These are phyloP conservation scores for Zoysia japonica DNA, from an alignment of 176 grass and related monocot genomes.

Conservation along the genomic window DNA sequence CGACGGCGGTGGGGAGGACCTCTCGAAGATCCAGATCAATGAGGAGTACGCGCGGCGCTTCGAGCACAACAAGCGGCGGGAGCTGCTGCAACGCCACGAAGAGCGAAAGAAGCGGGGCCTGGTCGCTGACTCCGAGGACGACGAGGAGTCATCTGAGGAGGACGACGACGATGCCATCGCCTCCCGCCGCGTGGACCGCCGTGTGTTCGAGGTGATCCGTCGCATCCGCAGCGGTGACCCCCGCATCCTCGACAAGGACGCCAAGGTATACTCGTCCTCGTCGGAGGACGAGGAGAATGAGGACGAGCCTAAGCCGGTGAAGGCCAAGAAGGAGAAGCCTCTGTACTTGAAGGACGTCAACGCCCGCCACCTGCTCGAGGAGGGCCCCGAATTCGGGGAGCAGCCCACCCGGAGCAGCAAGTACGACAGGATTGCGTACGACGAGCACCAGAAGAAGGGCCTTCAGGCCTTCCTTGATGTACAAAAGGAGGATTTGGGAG, in stretches of 20 bases:
- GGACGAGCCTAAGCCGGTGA: slow-evolving; percentile 31
- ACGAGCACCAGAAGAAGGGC: slow-evolving; percentile 68
- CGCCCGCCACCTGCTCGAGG: slow-evolving; percentile 75
- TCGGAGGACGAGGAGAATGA: slow-evolving; percentile 47
- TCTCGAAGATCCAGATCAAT: slow-evolving; percentile 72
- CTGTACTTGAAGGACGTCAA: slow-evolving; percentile 91
- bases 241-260: slow-evolving; percentile 51
- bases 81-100: slow-evolving; percentile 60
- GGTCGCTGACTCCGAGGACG: slow-evolving; percentile 6
- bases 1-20: slow-evolving; percentile 37
- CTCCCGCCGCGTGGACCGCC: slow-evolving; percentile 49
- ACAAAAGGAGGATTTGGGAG: slow-evolving; percentile 54
- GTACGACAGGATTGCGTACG: slow-evolving; percentile 63
- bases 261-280: slow-evolving; percentile 58
- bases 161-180: slow-evolving; percentile 34
- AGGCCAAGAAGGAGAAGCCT: slow-evolving; percentile 70
- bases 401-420: slow-evolving; percentile 49
- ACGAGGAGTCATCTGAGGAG: neutral
- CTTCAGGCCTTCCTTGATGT: slow-evolving; percentile 75
- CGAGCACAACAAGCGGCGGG: slow-evolving; percentile 88
- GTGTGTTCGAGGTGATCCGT: slow-evolving; percentile 67
- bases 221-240: slow-evolving; percentile 67
- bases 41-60: slow-evolving; percentile 62
- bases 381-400: slow-evolving; percentile 70
- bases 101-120: slow-evolving; percentile 66